Percentiles rank a stretch among this genome's conserved stretches.
These are phyloP conservation scores for Phytopythium sindhum DNA, from an alignment of 352 stramenopile genomes.

Conservation along the genomic window DNA sequence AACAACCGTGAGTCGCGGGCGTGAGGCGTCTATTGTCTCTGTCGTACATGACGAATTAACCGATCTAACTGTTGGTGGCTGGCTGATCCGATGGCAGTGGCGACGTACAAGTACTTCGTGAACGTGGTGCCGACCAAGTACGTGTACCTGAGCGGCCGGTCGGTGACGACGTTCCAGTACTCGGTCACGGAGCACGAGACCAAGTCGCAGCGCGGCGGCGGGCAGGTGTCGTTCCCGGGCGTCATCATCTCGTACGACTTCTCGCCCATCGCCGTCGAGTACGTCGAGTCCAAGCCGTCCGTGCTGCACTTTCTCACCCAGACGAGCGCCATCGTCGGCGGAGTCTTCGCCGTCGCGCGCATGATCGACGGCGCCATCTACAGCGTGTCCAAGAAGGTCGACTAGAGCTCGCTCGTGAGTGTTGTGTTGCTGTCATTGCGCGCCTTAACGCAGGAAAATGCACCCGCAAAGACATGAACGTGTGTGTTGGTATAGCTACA, in stretches of 20 bases:
- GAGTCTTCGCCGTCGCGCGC: conserved; percentile 81
- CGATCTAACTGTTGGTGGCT: conserved; percentile 1
- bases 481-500: conserved; percentile 6
- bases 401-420: conserved; percentile 32
- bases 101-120: conserved; percentile 89
- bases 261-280: conserved; percentile 86
- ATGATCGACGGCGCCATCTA: conserved; percentile 88
- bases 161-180: conserved; percentile 83
- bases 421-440: not conserved
- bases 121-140: conserved; percentile 84
- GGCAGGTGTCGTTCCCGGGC: conserved; percentile 69
- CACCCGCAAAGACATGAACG: not conserved
- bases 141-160: conserved; percentile 68
- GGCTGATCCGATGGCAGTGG: conserved; percentile 40
- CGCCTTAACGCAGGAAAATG: not conserved
- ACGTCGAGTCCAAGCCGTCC: conserved; percentile 81
- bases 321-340: conserved; percentile 84
- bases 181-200: conserved; percentile 83
- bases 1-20: conserved; percentile 53
- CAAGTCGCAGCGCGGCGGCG: conserved; percentile 36
- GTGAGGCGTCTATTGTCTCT: no score
- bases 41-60: conserved; percentile 6
- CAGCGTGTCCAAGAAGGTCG: conserved; percentile 87
- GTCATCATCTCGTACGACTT: conserved; percentile 90
- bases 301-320: conserved; percentile 86